These are phyloP conservation scores for Russula lepida DNA, from an alignment of 768 basidiomycete genomes.

Conservation along the genomic window DNA sequence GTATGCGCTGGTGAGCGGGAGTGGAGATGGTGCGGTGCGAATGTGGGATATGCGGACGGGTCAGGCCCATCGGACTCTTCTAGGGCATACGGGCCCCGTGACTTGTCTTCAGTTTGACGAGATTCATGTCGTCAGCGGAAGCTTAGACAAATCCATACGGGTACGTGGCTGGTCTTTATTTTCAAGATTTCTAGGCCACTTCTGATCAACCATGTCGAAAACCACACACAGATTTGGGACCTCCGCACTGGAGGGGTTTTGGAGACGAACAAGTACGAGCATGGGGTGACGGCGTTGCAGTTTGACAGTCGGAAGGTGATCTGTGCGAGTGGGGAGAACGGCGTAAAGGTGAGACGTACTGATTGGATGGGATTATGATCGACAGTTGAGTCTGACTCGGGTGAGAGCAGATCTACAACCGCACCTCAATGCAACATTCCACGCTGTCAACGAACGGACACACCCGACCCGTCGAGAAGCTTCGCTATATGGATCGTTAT, in stretches of 20 bases:
- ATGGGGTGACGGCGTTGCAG: slow-evolving; percentile 83
- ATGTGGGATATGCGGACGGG: slow-evolving; percentile 99
- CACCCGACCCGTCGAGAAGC: slow-evolving; percentile 72
- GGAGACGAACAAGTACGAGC: slow-evolving; percentile 86
- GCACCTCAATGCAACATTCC: slow-evolving; percentile 85
- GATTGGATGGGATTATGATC: not conserved
- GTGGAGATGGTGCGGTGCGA: slow-evolving; percentile 91
- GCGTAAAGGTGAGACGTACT: slow-evolving; percentile 67
- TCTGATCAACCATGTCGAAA: not conserved
- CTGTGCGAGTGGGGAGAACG: slow-evolving; percentile 89
- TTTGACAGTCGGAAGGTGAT: slow-evolving; percentile 93
- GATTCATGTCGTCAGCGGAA: slow-evolving; percentile 84
- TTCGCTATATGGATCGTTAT: slow-evolving; percentile 96
- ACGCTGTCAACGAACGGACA: slow-evolving; percentile 89
- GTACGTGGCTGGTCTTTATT: slow-evolving; percentile 35
- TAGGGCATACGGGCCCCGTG: slow-evolving; percentile 89
- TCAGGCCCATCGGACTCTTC: slow-evolving; percentile 85
- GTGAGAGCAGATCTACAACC: slow-evolving; percentile 81
- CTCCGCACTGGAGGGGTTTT: slow-evolving; percentile 80
- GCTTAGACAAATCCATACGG: slow-evolving; percentile 86
- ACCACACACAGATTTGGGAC: slow-evolving; percentile 79
- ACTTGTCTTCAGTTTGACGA: slow-evolving; percentile 97
- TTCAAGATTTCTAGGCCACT: not conserved
- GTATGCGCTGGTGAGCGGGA: slow-evolving; percentile 93
- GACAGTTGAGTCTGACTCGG: not conserved